Base-by-base conservation (phyloP, 1,284 basidiomycete genomes). In the Amylostereum areolatum region DNA sequence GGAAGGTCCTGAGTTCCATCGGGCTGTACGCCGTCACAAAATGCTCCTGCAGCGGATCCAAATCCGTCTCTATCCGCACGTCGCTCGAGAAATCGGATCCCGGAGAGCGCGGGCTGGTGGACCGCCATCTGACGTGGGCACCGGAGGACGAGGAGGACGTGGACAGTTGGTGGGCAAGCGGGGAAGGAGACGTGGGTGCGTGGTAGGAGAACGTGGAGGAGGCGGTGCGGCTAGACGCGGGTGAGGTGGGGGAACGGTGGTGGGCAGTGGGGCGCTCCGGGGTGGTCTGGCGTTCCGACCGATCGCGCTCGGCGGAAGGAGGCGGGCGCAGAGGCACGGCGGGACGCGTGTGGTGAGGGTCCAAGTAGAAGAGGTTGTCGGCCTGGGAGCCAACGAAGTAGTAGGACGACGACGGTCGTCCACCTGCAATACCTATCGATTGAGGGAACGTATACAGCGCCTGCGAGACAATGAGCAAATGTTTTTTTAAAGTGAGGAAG, bases 311-410 rank as follows among this genome's bases (percentile, higher is more conserved):
- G 12, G 50, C 27, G n/a, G 52, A 51, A 9, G 63, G 57, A 1
- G 83, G 79, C 0, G 78, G 73, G 10, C 85, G 80, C 5, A 95
- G 75, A 0, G 89, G 84, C 8, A 99, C 73, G 0, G 92, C 77
- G 0, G 91, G 81, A 5, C 94, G 81, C 0, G 92, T 80, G 60
- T 96, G 85, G 63, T 98, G 96, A 0, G 96, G 96, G 66, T 99
- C 96, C 45, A 98, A 87, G 63, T 98, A 99, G 68, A 97, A 96
- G 5, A 97, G 74, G 47, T 83, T 88, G 57, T 93, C 87, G 3
- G 84, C 88, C 63, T 98, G 96, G 0, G 85, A 80, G 10, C 93
- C 96, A 46, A 98, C 89, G 65, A 99, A 99, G 69, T 98, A 99
- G 66, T 97, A 98, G 0, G 93, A 97, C 0, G 92, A 96, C 25